Evolutionary conservation across 805 yeast species (phyloP).

Genomic region (Candida schatavii): DNA sequence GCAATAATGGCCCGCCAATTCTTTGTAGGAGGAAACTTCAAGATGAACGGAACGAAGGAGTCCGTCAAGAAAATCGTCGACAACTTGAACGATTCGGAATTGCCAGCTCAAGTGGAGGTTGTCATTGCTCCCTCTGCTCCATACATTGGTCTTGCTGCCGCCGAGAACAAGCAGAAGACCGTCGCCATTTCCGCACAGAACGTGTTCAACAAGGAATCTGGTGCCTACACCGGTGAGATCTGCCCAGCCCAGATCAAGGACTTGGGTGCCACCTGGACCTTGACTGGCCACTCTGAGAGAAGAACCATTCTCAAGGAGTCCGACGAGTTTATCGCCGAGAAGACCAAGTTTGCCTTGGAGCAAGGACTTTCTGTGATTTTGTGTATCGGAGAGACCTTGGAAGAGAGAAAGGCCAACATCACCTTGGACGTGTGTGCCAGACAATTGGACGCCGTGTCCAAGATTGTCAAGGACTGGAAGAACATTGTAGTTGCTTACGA

Average conservation of each 20-base stretch:
- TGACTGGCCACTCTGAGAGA: conserved; percentile 98
- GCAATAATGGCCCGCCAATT: conserved; percentile 73
- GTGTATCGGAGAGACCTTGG: conserved; percentile 97
- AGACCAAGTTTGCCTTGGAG: conserved; percentile 91
- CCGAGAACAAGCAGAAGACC: conserved; percentile 62
- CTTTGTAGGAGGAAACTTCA: conserved; percentile 99
- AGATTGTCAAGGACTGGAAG: conserved; percentile 82
- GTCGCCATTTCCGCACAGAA: conserved; percentile 90
- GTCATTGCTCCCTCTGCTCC: conserved; percentile 97
- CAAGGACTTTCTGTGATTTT: conserved; percentile 86
- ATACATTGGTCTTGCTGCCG: conserved; percentile 76
- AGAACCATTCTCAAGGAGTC: conserved; percentile 89
- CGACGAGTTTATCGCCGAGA: conserved; percentile 88
- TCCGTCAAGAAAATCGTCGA: conserved; percentile 83
- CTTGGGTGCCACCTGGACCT: conserved; percentile 89
- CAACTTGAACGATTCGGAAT: conserved; percentile 71
- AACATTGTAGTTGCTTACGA: conserved; percentile 95
- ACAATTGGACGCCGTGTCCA: conserved; percentile 87
- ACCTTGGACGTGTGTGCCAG: conserved; percentile 84
- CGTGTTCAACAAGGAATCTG: conserved; percentile 80
- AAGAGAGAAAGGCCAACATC: conserved; percentile 86
- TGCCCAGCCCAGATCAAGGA: conserved; percentile 87
- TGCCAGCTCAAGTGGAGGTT: conserved; percentile 82
- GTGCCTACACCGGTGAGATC: conserved; percentile 98
- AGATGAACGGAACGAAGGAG: conserved; percentile 92